Conservation (phyloP, 1,284 basidiomycete species). For the Clitocybe nebularis region DNA sequence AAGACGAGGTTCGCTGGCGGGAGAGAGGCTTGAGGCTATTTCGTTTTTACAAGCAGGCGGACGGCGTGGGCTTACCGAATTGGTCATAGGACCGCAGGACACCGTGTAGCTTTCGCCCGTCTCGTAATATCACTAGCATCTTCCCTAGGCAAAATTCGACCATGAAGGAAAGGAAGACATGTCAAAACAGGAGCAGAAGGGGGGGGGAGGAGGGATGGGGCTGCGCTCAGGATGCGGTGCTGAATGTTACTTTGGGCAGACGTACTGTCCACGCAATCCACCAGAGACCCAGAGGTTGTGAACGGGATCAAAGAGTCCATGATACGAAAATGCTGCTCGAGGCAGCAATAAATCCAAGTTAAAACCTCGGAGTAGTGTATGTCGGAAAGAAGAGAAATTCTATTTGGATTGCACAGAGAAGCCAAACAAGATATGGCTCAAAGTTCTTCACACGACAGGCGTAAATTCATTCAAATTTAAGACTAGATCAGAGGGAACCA, state of each 20-base stretch:
- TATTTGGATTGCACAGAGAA: no score
- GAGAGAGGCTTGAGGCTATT: no score
- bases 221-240: conserved; percentile 51
- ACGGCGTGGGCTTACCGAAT: conserved; percentile 83
- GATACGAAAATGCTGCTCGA: conserved; percentile 11
- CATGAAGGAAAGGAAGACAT: conserved; percentile 19
- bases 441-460: no score
- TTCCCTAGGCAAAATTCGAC: conserved; percentile 70
- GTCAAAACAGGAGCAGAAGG: conserved; percentile 25
- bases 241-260: conserved; percentile 58
- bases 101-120: conserved; percentile 94
- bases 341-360: conserved; percentile 4
- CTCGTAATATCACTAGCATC: conserved; percentile 95
- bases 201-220: conserved; percentile 28
- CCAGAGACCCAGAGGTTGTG: conserved; percentile 93
- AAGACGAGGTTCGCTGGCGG: conserved; percentile 85
- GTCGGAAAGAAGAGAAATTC: background rate
- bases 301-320: conserved; percentile 97
- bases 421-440: no score
- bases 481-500: no score
- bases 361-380: background rate
- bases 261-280: conserved; percentile 99
- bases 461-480: no score
- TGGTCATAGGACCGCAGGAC: conserved; percentile 98
- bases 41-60: no score